Base-by-base conservation (phyloP, 768 basidiomycete genomes). In the Boletus pseudopeckii region DNA sequence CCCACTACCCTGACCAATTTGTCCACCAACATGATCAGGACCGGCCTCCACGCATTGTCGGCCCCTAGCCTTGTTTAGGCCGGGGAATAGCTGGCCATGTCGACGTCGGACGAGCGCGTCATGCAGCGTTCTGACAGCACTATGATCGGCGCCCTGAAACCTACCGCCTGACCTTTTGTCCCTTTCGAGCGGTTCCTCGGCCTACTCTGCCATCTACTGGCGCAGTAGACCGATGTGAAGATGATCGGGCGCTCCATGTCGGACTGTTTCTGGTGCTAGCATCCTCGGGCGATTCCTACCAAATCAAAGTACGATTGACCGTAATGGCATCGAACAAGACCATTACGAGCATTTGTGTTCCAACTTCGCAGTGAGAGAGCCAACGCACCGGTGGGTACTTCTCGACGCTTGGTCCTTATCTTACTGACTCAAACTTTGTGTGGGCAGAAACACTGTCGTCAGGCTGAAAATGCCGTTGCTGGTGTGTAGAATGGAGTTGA, bases 11-110 rank as follows among this genome's bases (percentile, higher is more conserved):
- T 48, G 39, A 17, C 39, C 47, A 13, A 45, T 32, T 56, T n/a
- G 20, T 34, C 33, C 33, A 36, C 45, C 41, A 36, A 33, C 47
- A 59, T 9, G 52, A 52, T 49, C 54, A 57, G 34, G 40, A 44
- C 44, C 52, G 28, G 13, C 30, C 33, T 44, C 54, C 54, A 44
- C n/a, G 37, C 49, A 4, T 24, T 22, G 9, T 20, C 17, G 28
- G 20, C 30, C 2, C 22, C 44, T 47, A 8, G 34, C n/a, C 17
- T 33, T 28, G 38, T 7, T 26, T 17, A 28, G 47, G 13, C 17
- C 22, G 11, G 46, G 33, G 15, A 34, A 20, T 33, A 24, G 5
- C 45, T 33, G 32, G 38, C 26, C 18, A 22, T 17, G 33, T 38
- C 33, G 34, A 32, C 30, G 9, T 32, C 10, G 10, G 30, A 32